Conservation (phyloP, 1,284 basidiomycete genomes). For the Omphalotus olearius region DNA sequence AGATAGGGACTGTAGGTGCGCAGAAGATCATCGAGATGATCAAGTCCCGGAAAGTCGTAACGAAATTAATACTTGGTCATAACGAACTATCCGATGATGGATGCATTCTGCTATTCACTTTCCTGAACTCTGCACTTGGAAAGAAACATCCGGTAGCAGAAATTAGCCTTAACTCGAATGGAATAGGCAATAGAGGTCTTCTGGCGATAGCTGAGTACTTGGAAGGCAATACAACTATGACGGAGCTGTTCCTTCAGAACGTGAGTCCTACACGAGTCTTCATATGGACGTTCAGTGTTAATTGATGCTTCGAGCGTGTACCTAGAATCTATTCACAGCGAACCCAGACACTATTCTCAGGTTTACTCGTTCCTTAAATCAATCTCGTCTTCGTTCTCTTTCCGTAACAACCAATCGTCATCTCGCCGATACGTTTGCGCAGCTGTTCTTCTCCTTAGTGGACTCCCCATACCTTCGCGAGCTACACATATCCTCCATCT, state of each 20-base stretch:
- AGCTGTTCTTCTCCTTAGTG: slow-evolving; percentile 46
- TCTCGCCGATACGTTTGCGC: slow-evolving; percentile 46
- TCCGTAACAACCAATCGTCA: slow-evolving; percentile 38
- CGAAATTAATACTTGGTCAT: slow-evolving; percentile 51
- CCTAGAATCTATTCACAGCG: slow-evolving; percentile 43
- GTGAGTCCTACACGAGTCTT: slow-evolving; percentile 32
- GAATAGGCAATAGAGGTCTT: slow-evolving; percentile 52
- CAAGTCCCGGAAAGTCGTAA: slow-evolving; percentile 36
- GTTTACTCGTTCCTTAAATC: slow-evolving; percentile 45
- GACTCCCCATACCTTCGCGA: slow-evolving; percentile 44
- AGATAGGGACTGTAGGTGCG: slow-evolving; percentile 26
- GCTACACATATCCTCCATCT: slow-evolving; percentile 50
- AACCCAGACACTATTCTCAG: slow-evolving; percentile 27
- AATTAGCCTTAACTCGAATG: slow-evolving; percentile 53
- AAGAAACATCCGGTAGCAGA: slow-evolving; percentile 45
- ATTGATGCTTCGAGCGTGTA: no score
- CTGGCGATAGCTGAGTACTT: slow-evolving; percentile 50
- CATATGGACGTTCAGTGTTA: neutral
- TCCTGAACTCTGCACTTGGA: slow-evolving; percentile 45
- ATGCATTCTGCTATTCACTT: slow-evolving; percentile 50
- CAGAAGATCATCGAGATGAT: slow-evolving; percentile 44
- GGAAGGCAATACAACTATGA: slow-evolving; percentile 40
- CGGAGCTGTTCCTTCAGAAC: slow-evolving; percentile 48
- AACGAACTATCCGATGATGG: slow-evolving; percentile 60
- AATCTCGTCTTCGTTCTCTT: slow-evolving; percentile 41